Percentiles rank a stretch among this genome's conserved stretches.
Evolutionary conservation across 2,329 filamentous ascomycete species (phyloP).

Genomic region (Neonectria ditissima): DNA sequence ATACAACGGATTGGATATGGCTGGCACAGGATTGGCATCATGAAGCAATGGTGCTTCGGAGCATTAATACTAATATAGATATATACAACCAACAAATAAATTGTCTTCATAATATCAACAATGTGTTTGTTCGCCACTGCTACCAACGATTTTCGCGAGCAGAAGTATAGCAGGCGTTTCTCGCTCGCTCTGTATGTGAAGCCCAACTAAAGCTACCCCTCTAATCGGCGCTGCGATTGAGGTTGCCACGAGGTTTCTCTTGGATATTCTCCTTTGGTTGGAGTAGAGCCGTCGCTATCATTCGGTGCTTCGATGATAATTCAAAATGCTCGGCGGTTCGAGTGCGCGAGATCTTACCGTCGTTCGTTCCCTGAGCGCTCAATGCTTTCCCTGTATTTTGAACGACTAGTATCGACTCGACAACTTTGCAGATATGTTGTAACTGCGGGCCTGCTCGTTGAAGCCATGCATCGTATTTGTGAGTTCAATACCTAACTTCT

Average conservation of each 20-base stretch:
- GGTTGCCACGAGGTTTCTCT: not conserved
- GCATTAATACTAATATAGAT: constrained; percentile 46
- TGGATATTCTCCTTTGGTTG: not conserved
- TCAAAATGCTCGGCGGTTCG: not conserved
- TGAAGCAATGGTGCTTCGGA: constrained; percentile 38
- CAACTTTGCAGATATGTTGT: not conserved
- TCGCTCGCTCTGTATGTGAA: not conserved
- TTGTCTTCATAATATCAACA: not conserved
- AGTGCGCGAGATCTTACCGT: not conserved
- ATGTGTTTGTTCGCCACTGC: not conserved
- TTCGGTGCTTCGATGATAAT: not conserved
- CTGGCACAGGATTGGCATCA: constrained; percentile 37
- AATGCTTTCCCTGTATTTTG: not conserved
- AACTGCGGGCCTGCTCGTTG: not conserved
- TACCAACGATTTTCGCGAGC: not conserved
- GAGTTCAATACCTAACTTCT: not conserved
- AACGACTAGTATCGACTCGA: not conserved
- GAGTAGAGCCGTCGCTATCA: not conserved
- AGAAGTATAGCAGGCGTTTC: not conserved
- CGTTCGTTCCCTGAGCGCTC: not conserved
- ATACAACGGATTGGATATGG: constrained; percentile 11
- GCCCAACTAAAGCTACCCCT: not conserved
- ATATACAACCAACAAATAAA: constrained; percentile 19
- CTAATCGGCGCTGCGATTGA: not conserved
- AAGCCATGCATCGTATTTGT: not conserved